These are phyloP conservation scores for Claviceps sp. DNA, from an alignment of 2,329 filamentous ascomycete species.

Conservation along the genomic window DNA sequence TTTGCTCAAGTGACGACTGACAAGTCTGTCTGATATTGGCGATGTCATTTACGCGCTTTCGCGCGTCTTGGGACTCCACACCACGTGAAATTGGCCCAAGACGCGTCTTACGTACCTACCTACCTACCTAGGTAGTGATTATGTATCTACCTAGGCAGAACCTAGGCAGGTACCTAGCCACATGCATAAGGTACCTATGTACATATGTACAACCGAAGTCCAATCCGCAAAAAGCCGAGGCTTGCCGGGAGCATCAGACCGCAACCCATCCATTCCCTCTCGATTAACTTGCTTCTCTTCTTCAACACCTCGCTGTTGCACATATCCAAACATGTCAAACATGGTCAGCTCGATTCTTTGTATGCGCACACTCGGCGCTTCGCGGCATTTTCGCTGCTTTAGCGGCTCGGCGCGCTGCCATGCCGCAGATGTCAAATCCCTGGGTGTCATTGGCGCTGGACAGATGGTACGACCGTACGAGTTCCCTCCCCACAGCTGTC, in stretches of 20 bases:
- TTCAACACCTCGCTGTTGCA: neutral
- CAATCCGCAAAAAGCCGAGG: slow-evolving; percentile 24
- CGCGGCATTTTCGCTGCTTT: slow-evolving; percentile 43
- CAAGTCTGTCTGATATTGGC: too few species aligned
- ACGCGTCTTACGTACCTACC: too few species aligned
- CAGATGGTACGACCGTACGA: slow-evolving; percentile 88
- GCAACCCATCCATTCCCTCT: slow-evolving; percentile 5
- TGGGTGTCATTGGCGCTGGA: slow-evolving; percentile 87
- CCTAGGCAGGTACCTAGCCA: too few species aligned
- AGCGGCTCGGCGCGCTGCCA: slow-evolving; percentile 49
- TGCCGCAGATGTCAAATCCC: slow-evolving; percentile 64
- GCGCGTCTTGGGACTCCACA: neutral
- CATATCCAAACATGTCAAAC: slow-evolving; percentile 21
- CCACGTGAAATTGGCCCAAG: too few species aligned
- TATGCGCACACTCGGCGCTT: slow-evolving; percentile 20
- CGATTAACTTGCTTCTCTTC: neutral
- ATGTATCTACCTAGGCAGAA: too few species aligned
- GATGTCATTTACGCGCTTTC: slow-evolving; percentile 9
- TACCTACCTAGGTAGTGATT: too few species aligned
- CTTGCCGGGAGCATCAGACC: slow-evolving; percentile 21
- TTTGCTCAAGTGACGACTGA: too few species aligned
- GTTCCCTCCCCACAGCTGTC: slow-evolving; percentile 12
- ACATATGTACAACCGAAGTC: neutral
- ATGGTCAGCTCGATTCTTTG: slow-evolving; percentile 29
- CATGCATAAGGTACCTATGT: neutral